These are phyloP conservation scores for Drosera spatulata DNA, from an alignment of 179 eudicot species.

Conservation along the genomic window DNA sequence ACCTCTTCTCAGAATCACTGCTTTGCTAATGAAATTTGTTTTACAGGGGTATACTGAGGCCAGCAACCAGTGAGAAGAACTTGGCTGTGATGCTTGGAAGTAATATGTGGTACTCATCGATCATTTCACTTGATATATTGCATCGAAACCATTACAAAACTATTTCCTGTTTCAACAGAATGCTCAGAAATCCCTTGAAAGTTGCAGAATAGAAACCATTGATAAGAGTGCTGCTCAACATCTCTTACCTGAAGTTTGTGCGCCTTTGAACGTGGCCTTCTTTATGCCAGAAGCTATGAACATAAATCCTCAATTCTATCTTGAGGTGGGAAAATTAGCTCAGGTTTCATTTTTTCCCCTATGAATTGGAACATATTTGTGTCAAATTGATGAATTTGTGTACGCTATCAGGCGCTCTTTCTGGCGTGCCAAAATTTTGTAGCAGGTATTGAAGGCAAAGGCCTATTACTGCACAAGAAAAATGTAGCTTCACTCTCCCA, in stretches of 20 bases:
- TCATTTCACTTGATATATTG: not conserved
- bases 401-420: constrained; percentile 52
- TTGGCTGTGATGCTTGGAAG: constrained; percentile 48
- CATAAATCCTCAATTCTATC: constrained; percentile 66
- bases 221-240: constrained; percentile 42
- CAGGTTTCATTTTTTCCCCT: not conserved
- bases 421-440: constrained; percentile 56
- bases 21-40: constrained; percentile 8
- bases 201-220: constrained; percentile 63
- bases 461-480: constrained; percentile 41
- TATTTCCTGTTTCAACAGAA: constrained; percentile 40
- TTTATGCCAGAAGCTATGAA: constrained; percentile 90
- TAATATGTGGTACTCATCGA: constrained; percentile 17
- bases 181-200: constrained; percentile 53
- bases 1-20: not conserved
- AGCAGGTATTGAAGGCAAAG: constrained; percentile 20
- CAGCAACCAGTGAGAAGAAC: constrained; percentile 59
- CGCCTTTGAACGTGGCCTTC: constrained; percentile 68
- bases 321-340: constrained; percentile 40
- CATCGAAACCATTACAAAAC: not conserved
- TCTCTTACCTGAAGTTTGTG: constrained; percentile 57
- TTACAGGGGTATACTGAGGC: constrained; percentile 87
- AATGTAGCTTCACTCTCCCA: constrained; percentile 45
- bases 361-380: too few relatives aligned
- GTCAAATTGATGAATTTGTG: not conserved